phyloP scores from a whole-genome alignment of 192 early-diverging fungal species.

The Diversispora epigaea region DNA sequence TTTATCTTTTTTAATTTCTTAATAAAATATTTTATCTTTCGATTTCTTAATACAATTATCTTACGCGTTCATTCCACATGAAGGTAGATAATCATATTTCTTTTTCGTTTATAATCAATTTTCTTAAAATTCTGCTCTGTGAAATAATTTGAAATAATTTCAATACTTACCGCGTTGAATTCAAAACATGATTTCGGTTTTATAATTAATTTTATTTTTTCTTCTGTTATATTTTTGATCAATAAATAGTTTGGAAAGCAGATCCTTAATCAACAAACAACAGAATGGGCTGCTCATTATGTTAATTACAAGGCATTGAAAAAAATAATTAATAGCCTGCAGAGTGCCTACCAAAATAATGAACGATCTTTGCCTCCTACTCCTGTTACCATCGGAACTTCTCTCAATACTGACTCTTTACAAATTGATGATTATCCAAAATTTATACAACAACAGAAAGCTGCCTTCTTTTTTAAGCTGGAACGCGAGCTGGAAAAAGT shows the following conservation, averaged over 20 bases:
- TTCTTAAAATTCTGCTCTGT: too few species aligned
- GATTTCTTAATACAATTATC: too few species aligned
- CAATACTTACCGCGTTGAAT: too few species aligned
- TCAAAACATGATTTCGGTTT: too few species aligned
- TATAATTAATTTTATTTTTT: too few species aligned
- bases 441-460: conserved; percentile 82
- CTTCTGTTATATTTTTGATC: too few species aligned
- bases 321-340: conserved; percentile 86
- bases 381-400: conserved; percentile 43
- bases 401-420: conserved; percentile 36
- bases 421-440: conserved; percentile 51
- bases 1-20: too few species aligned
- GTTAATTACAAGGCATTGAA: conserved; percentile 98
- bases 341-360: conserved; percentile 25
- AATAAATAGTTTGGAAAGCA: conserved; percentile 91
- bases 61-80: too few species aligned
- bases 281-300: conserved; percentile 93
- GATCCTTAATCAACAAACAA: conserved; percentile 86
- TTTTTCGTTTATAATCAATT: too few species aligned
- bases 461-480: conserved; percentile 95
- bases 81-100: too few species aligned
- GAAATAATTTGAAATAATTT: too few species aligned
- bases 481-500: conserved; percentile 98
- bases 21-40: too few species aligned
- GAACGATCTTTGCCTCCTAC: conserved; percentile 26